These are phyloP conservation scores for Sphagnum fallax DNA, from an alignment of 228 moss, liverwort and hornwort species.

Conservation along the genomic window DNA sequence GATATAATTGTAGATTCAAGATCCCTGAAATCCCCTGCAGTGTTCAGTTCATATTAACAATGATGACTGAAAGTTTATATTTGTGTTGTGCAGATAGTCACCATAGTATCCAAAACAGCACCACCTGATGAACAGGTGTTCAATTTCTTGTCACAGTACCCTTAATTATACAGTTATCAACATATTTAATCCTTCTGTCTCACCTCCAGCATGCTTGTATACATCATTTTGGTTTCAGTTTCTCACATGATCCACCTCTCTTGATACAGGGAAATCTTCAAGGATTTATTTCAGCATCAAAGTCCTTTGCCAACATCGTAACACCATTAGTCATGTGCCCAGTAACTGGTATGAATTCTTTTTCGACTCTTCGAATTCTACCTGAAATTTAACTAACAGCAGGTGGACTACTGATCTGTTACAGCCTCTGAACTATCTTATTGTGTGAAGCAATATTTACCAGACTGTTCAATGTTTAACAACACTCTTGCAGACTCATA, in stretches of 20 bases:
- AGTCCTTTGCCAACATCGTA: conserved; percentile 2
- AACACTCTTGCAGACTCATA: no score
- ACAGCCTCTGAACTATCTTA: no score
- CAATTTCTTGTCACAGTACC: no score
- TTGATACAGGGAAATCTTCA: background rate
- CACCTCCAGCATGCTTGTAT: background rate
- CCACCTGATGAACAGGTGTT: conserved; percentile 3
- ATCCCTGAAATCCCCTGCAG: no score
- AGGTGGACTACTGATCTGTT: no score
- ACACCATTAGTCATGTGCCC: background rate
- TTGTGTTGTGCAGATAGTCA: background rate
- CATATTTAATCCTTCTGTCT: background rate
- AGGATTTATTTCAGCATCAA: conserved; percentile 1
- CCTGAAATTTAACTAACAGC: no score
- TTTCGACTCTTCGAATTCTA: no score
- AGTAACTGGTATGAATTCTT: background rate
- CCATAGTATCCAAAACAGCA: conserved; percentile 2
- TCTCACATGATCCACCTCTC: background rate
- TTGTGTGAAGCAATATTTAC: no score
- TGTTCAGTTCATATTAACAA: no score
- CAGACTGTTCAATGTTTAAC: no score
- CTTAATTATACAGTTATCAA: background rate
- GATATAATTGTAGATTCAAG: no score
- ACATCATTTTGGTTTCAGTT: background rate
- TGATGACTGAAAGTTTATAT: background rate